Conservation (phyloP, 2,329 filamentous ascomycete species). For the Cryoendolithus antarcticus region DNA sequence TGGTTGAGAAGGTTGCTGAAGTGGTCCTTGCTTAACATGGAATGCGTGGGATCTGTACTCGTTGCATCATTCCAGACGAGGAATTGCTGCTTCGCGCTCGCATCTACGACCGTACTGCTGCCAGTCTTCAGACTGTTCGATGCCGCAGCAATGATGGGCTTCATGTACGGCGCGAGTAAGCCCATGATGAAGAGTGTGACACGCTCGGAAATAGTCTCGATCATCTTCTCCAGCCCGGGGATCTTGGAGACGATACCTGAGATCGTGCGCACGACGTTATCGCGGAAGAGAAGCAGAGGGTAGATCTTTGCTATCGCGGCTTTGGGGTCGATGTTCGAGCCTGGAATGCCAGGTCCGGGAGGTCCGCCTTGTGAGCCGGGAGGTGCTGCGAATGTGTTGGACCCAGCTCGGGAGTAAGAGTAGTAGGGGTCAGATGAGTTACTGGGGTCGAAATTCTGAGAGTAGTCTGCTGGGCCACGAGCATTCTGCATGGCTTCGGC, state of each 20-base stretch:
- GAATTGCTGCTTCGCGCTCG: conserved; percentile 38
- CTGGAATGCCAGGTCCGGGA: conserved; percentile 46
- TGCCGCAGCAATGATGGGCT: conserved; percentile 79
- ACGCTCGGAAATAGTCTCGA: conserved; percentile 88
- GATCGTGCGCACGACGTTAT: conserved; percentile 83
- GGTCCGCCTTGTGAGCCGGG: conserved; percentile 27
- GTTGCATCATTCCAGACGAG: conserved; percentile 37
- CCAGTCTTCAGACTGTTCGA: conserved; percentile 77
- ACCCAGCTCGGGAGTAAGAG: conserved; percentile 23
- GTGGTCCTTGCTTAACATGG: conserved; percentile 40
- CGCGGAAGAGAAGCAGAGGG: conserved; percentile 84
- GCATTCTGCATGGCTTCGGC: conserved; percentile 27
- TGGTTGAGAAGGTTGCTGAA: conserved; percentile 39
- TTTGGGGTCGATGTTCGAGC: conserved; percentile 60
- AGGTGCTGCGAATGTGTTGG: conserved; percentile 17
- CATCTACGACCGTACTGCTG: conserved; percentile 55
- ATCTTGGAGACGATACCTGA: conserved; percentile 80
- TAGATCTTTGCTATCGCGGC: conserved; percentile 57
- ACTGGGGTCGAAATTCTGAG: conserved; percentile 7
- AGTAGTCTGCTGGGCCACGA: conserved; percentile 15
- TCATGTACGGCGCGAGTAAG: conserved; percentile 79
- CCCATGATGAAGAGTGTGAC: conserved; percentile 86
- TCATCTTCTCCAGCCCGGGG: conserved; percentile 74
- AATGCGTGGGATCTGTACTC: conserved; percentile 38
- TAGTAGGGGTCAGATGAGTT: conserved; percentile 12